Evolutionary conservation across 73 alveolate species (phyloP).

Genomic region (Durusdinium trenchii): DNA sequence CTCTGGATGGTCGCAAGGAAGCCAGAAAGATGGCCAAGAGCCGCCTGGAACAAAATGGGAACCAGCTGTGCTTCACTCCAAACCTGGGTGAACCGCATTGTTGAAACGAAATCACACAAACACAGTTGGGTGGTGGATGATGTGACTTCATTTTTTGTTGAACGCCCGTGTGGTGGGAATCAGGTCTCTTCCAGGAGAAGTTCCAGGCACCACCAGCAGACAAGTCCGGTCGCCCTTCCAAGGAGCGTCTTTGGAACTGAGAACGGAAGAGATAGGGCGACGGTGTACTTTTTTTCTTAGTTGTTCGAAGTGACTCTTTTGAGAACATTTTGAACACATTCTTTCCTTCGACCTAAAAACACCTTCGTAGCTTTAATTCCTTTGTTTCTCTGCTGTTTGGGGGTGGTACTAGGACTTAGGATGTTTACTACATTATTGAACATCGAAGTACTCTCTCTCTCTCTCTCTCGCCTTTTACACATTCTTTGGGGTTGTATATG

Average conservation of each 20-base stretch:
- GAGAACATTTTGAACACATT: too few relatives aligned
- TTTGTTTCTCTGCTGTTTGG: too few relatives aligned
- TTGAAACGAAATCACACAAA: not conserved
- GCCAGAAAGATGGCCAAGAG: constrained; percentile 94
- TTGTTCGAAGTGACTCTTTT: not conserved
- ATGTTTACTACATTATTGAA: too few relatives aligned
- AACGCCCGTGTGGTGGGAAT: not conserved
- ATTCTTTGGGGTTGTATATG: too few relatives aligned
- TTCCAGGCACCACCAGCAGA: constrained; percentile 81
- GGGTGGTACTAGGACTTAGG: too few relatives aligned
- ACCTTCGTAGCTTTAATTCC: too few relatives aligned
- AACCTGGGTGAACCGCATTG: not conserved
- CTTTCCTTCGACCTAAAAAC: too few relatives aligned
- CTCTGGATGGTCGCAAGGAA: constrained; percentile 94
- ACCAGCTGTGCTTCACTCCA: not conserved
- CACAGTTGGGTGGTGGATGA: not conserved
- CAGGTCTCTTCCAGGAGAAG: constrained; percentile 94
- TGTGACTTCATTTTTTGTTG: not conserved
- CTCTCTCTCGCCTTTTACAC: too few relatives aligned
- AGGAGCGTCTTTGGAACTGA: not conserved
- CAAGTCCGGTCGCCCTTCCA: constrained; percentile 88
- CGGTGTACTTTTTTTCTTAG: not conserved
- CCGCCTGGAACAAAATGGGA: not conserved
- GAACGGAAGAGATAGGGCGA: not conserved
- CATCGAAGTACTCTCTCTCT: too few relatives aligned